Conservation (phyloP, 2,329 filamentous ascomycete genomes). For the Diaporthe capsici region DNA sequence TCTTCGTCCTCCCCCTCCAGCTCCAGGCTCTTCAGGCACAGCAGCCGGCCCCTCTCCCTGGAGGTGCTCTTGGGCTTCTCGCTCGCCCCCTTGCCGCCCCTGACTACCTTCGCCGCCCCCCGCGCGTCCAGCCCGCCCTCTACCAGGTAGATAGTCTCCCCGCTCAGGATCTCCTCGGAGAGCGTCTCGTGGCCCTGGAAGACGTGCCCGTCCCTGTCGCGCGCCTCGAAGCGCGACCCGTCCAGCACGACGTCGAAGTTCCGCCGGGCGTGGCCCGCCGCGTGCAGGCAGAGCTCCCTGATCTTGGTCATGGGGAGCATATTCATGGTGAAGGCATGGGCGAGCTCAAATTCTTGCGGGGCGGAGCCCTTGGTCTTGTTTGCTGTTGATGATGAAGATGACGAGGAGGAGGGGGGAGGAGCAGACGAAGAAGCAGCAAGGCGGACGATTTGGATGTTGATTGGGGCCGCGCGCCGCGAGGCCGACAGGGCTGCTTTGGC, state of each 20-base stretch:
- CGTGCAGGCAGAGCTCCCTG: conserved; percentile 34
- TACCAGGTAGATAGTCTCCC: conserved; percentile 33
- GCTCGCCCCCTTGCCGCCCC: not conserved
- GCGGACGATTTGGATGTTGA: conserved; percentile 26
- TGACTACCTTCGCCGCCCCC: not conserved
- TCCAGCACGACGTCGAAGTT: conserved; percentile 17
- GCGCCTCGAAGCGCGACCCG: conserved; percentile 34
- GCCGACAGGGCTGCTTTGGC: not conserved
- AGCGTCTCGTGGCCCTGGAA: conserved; percentile 31
- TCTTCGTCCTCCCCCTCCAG: not conserved
- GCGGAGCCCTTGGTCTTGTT: not conserved
- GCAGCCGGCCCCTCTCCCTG: conserved; percentile 21
- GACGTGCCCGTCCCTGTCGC: conserved; percentile 34
- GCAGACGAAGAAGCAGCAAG: not conserved
- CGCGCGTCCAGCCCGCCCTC: conserved; percentile 23
- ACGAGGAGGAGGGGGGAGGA: not conserved
- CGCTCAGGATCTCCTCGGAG: conserved; percentile 19
- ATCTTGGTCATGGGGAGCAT: conserved; percentile 36
- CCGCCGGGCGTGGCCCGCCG: conserved; percentile 18
- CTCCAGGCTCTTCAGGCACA: not conserved
- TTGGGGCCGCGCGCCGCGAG: not conserved
- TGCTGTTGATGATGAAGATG: not conserved
- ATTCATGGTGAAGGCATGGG: conserved; percentile 32
- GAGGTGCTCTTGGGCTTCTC: not conserved
- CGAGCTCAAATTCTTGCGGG: not conserved